phyloP scores from a whole-genome alignment of 169 alveolate genomes.

The Theileria equi region DNA sequence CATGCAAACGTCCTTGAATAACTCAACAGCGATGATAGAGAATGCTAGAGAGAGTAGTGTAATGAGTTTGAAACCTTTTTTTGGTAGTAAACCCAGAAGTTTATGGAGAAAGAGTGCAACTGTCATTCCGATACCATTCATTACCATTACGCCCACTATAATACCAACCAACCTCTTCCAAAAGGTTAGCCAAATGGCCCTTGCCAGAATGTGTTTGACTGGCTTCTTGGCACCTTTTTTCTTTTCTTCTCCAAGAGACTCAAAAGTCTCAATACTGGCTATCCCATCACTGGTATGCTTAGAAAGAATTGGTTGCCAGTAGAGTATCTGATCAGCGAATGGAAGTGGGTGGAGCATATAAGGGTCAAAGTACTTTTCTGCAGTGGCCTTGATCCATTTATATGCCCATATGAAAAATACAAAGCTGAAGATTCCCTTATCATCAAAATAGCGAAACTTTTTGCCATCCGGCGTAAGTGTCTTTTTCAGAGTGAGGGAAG shows the following conservation, averaged over 20 bases:
- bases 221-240: background rate
- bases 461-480: background rate
- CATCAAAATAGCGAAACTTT: slow-evolving; percentile 5
- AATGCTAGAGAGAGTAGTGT: background rate
- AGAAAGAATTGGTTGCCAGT: slow-evolving; percentile 20
- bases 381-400: slow-evolving; percentile 15
- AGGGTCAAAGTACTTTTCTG: background rate
- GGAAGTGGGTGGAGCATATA: slow-evolving; percentile 22
- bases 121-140: slow-evolving; percentile 4
- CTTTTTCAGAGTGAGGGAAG: no score
- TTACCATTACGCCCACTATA: background rate
- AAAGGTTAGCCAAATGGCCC: slow-evolving; percentile 18
- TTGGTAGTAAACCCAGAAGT: background rate
- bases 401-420: slow-evolving; percentile 20
- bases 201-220: background rate
- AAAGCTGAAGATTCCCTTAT: background rate
- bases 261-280: no score
- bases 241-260: background rate
- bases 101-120: background rate
- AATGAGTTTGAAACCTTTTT: background rate
- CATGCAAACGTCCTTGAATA: background rate
- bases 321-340: slow-evolving; percentile 14
- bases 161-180: background rate
- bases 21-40: background rate
- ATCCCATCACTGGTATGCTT: slow-evolving; percentile 28